Conservation (phyloP, 139 green algal species). For the Closterium sp. region DNA sequence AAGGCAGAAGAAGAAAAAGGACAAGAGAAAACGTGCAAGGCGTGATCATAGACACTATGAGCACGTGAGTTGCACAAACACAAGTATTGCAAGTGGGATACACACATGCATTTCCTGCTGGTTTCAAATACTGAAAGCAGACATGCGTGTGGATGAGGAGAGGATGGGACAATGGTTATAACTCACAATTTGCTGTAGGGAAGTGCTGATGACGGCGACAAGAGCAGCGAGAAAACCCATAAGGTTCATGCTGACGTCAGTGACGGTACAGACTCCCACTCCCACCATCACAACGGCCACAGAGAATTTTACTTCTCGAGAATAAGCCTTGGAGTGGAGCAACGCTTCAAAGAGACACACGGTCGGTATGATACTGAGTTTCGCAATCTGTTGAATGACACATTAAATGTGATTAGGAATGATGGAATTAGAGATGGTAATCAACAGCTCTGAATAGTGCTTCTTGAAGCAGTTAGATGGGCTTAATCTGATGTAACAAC, state of each 20-base stretch:
- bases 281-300: constrained; percentile 61
- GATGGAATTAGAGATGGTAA: too few relatives aligned
- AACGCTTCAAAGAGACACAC: constrained; percentile 80
- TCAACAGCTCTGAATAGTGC: too few relatives aligned
- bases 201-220: constrained; percentile 75
- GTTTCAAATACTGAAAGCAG: too few relatives aligned
- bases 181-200: constrained; percentile 85
- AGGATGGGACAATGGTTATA: too few relatives aligned
- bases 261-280: constrained; percentile 47
- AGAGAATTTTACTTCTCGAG: constrained; percentile 71
- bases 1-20: not conserved
- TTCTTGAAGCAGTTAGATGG: too few relatives aligned
- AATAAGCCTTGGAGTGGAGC: constrained; percentile 61
- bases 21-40: too few relatives aligned
- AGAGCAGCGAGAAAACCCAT: constrained; percentile 72
- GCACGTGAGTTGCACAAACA: too few relatives aligned
- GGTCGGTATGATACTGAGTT: constrained; percentile 94
- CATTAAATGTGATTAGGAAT: too few relatives aligned
- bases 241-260: constrained; percentile 35
- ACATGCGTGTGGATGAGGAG: too few relatives aligned
- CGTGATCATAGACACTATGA: too few relatives aligned
- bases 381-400: constrained; percentile 68
- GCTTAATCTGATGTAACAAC: not conserved
- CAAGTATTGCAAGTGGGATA: too few relatives aligned
- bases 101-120: too few relatives aligned